A percentile compares a stretch with the other conserved stretches of the same genome.
Conservation (phyloP, 1,284 basidiomycete genomes). For the Ceratobasidium sp. region DNA sequence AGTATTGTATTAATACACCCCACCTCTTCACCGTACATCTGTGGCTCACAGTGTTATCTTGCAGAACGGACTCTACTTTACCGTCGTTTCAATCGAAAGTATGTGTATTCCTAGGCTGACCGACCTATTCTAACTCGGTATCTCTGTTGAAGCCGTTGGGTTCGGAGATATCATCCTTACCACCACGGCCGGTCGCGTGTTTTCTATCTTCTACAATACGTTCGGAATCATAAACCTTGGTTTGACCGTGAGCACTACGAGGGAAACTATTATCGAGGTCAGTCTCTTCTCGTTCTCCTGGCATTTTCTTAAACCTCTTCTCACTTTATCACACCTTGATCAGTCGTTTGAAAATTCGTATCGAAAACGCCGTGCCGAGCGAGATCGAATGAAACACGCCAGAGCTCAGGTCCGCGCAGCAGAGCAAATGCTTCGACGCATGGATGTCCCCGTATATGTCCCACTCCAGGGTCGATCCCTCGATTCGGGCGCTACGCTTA, state of each 20-base stretch:
- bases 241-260: slow-evolving; percentile 74
- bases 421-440: slow-evolving; percentile 68
- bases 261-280: slow-evolving; percentile 78
- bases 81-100: slow-evolving; percentile 76
- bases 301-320: slow-evolving; percentile 44
- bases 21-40: not conserved
- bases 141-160: slow-evolving; percentile 67
- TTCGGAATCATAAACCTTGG: slow-evolving; percentile 65
- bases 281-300: not conserved
- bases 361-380: slow-evolving; percentile 64
- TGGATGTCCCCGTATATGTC: slow-evolving; percentile 68
- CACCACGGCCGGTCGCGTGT: slow-evolving; percentile 66
- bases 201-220: slow-evolving; percentile 70
- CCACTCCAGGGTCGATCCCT: slow-evolving; percentile 46
- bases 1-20: not conserved
- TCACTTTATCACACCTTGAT: slow-evolving; percentile 50
- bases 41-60: not conserved
- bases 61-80: slow-evolving; percentile 63
- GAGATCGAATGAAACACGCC: slow-evolving; percentile 59
- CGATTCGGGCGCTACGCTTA: slow-evolving; percentile 9
- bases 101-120: not conserved
- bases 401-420: slow-evolving; percentile 66
- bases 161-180: slow-evolving; percentile 81
- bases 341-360: slow-evolving; percentile 71
- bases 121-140: not conserved